Evolutionary conservation across 768 basidiomycete species (phyloP).

Genomic region (Exidia glandulosa): DNA sequence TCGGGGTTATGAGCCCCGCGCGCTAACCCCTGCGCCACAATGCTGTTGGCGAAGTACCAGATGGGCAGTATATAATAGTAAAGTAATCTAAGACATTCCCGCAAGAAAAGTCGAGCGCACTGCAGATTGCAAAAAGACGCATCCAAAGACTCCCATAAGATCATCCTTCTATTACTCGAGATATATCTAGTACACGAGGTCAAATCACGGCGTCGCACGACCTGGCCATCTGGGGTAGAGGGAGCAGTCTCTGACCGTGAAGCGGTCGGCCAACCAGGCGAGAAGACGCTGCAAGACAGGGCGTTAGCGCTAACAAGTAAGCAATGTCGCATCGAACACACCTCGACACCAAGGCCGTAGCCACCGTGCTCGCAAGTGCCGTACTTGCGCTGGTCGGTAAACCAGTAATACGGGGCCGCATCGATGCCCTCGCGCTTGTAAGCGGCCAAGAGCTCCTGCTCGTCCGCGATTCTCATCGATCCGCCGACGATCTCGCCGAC

Average conservation of each 20-base stretch:
- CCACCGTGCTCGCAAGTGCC: constrained; percentile 97
- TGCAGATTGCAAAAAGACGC: too few species aligned
- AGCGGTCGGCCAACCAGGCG: constrained; percentile 90
- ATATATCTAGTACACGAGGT: background rate
- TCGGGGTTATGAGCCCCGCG: constrained; percentile 4
- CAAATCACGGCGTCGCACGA: constrained; percentile 70
- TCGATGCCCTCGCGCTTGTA: constrained; percentile 90
- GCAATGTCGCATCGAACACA: constrained; percentile 20
- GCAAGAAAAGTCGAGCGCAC: too few species aligned
- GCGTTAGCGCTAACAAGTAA: background rate
- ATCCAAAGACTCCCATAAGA: too few species aligned
- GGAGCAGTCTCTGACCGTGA: constrained; percentile 84
- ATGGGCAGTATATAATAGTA: too few species aligned
- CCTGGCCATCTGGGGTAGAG: constrained; percentile 91
- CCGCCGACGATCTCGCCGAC: constrained; percentile 97
- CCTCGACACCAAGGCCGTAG: constrained; percentile 93
- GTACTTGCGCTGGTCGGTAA: constrained; percentile 95
- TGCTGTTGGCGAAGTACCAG: background rate
- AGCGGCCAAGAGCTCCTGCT: constrained; percentile 73
- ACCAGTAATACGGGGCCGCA: constrained; percentile 87
- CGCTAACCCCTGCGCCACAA: constrained; percentile 2
- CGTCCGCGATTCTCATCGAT: constrained; percentile 30
- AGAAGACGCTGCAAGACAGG: constrained; percentile 65
- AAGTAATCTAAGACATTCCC: too few species aligned
- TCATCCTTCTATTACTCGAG: background rate